Evolutionary conservation across 805 yeast genomes (phyloP), one percentile per base, ranked within the genome.

Genomic region (Wickerhamiella kurtzmanii): DNA sequence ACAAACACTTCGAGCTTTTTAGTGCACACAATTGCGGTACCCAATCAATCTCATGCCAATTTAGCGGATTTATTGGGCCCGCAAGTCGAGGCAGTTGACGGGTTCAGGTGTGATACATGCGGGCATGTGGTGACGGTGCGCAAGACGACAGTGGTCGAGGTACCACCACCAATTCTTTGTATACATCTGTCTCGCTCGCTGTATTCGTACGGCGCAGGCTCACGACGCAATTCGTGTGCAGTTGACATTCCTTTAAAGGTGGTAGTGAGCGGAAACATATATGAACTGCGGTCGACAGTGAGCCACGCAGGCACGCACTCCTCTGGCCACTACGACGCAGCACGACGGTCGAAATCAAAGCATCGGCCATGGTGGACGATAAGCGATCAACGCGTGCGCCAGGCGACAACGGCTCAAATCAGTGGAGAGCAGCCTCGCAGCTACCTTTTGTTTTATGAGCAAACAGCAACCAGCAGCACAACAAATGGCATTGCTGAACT

Each of bases 291-390:
- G 51, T 82, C 96, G 0, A 67, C 85, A 51, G 77, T 92, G 17
- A 74, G 87, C 53, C 97, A 92, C 60, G 76, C 79, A 41, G 98
- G 98, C 0, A 78, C 89, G 1, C 96, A 88, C 62, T 73, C 79
- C 18, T 75, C 77, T 40, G 97, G 97, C 1, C 97, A 88, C 59
- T 88, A 87, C 60, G 95, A 88, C 57, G 84, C 95, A 56, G 85
- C 77, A 60, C 79, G 82, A 51, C 77, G 77, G 11, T 22, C 43
- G 38, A 21, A 22, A 13, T 35, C 37, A 5, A 52, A 56, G 22
- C 42, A 50, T 32, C 53, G 55, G 45, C 56, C 53, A 17, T 66
- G 71, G 68, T 89, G 97, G 97, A 72, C 83, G 52, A 76, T 88
- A 32, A 84, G 94, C 51, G 97, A 92, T 63, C 69, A 82, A 2